Conservation (phyloP, 805 yeast species). For the Kluyveromyces lactis region DNA sequence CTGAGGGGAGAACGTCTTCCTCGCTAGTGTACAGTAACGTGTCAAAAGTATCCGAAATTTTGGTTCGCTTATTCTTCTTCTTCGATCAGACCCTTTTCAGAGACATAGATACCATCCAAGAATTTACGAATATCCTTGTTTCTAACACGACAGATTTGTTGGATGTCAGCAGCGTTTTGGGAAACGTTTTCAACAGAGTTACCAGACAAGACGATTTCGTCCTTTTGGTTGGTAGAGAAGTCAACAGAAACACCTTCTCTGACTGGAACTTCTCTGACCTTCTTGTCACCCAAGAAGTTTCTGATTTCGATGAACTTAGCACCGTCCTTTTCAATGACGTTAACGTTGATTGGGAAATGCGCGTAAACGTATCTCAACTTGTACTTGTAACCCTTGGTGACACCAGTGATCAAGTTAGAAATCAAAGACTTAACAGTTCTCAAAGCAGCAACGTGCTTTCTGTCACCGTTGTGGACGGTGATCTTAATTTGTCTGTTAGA, state of each 20-base stretch:
- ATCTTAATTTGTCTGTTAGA: slow-evolving; percentile 68
- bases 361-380: slow-evolving; percentile 99
- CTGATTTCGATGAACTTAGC: slow-evolving; percentile 82
- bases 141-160: slow-evolving; percentile 96
- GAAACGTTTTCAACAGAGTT: slow-evolving; percentile 97
- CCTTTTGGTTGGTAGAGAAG: slow-evolving; percentile 80
- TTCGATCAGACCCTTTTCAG: slow-evolving; percentile 84
- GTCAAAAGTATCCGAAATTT: no score
- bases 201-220: slow-evolving; percentile 87
- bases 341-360: slow-evolving; percentile 99
- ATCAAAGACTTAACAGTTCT: slow-evolving; percentile 97
- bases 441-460: slow-evolving; percentile 99
- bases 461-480: slow-evolving; percentile 96
- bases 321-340: slow-evolving; percentile 75
- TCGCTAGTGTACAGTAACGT: no score
- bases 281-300: slow-evolving; percentile 99
- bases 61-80: slow-evolving; percentile 36
- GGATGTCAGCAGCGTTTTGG: slow-evolving; percentile 96
- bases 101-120: slow-evolving; percentile 99
- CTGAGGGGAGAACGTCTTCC: no score
- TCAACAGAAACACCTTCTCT: slow-evolving; percentile 85
- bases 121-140: slow-evolving; percentile 99
- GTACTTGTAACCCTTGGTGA: slow-evolving; percentile 98
- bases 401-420: slow-evolving; percentile 94
- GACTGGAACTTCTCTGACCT: slow-evolving; percentile 81